Conservation (phyloP, 1,139 yeast genomes). For the Taiozyma onychis region DNA sequence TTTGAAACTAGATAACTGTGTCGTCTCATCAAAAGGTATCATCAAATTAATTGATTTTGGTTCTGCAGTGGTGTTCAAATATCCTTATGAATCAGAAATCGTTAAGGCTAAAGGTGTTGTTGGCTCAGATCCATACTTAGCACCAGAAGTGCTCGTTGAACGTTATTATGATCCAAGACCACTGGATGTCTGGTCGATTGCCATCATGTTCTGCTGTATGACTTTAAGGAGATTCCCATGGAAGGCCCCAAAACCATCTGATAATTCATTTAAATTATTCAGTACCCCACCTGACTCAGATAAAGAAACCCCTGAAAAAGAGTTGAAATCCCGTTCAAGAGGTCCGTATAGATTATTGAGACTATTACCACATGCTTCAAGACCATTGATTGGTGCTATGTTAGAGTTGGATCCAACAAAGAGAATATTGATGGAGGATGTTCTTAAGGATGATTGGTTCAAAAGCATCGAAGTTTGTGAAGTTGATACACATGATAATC, state of each 20-base stretch:
- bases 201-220: conserved; percentile 75
- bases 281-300: conserved; percentile 31
- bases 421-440: conserved; percentile 65
- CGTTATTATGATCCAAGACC: conserved; percentile 61
- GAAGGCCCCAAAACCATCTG: conserved; percentile 62
- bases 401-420: conserved; percentile 59
- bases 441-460: conserved; percentile 68
- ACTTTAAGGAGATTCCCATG: conserved; percentile 68
- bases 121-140: conserved; percentile 77
- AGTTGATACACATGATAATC: conserved; percentile 22
- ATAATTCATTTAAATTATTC: conserved; percentile 44
- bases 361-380: conserved; percentile 72
- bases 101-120: conserved; percentile 61
- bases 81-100: conserved; percentile 30
- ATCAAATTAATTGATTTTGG: conserved; percentile 75
- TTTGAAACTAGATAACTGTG: conserved; percentile 73
- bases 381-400: conserved; percentile 71
- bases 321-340: conserved; percentile 29
- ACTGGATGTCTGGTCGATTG: conserved; percentile 76
- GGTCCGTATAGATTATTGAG: conserved; percentile 87
- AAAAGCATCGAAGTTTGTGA: conserved; percentile 31
- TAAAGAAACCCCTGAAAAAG: conserved; percentile 28
- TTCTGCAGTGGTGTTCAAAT: conserved; percentile 61
- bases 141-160: conserved; percentile 60
- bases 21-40: conserved; percentile 54